Conservation (phyloP, 2,329 filamentous ascomycete genomes). For the Magnaporthiopsis incrustans region DNA sequence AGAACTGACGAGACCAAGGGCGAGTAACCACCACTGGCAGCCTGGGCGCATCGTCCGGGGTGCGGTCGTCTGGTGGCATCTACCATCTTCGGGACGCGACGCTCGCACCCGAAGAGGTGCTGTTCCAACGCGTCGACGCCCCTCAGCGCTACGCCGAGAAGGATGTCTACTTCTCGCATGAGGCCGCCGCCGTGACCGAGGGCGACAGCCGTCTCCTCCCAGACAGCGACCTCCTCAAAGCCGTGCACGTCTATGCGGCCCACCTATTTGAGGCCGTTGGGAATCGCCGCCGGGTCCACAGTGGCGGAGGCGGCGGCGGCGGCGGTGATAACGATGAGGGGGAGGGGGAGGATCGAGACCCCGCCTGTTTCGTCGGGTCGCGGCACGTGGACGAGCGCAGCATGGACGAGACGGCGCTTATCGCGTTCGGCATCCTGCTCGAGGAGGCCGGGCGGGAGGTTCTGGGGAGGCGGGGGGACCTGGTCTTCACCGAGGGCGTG, state of each 20-base stretch:
- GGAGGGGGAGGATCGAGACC: neutral
- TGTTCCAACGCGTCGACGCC: conserved; percentile 58
- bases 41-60: conserved; percentile 14
- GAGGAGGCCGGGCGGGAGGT: conserved; percentile 59
- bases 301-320: neutral
- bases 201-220: conserved; percentile 47
- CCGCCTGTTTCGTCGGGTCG: conserved; percentile 12
- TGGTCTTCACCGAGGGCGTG: conserved; percentile 60
- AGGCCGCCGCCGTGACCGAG: conserved; percentile 30
- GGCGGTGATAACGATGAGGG: conserved; percentile 3
- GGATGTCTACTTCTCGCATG: conserved; percentile 63
- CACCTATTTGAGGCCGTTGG: conserved; percentile 47
- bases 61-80: conserved; percentile 13
- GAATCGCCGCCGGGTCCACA: neutral
- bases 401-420: conserved; percentile 70
- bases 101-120: conserved; percentile 60
- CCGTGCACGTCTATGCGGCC: conserved; percentile 60
- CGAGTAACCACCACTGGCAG: conserved; percentile 25
- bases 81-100: conserved; percentile 23
- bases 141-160: conserved; percentile 61
- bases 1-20: conserved; percentile 18
- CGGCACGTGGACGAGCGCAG: conserved; percentile 43
- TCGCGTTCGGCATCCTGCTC: conserved; percentile 66
- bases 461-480: conserved; percentile 57
- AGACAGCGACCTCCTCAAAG: conserved; percentile 60